Evolutionary conservation across 2,329 filamentous ascomycete genomes (phyloP).

Genomic region (Colletotrichum shisoi): DNA sequence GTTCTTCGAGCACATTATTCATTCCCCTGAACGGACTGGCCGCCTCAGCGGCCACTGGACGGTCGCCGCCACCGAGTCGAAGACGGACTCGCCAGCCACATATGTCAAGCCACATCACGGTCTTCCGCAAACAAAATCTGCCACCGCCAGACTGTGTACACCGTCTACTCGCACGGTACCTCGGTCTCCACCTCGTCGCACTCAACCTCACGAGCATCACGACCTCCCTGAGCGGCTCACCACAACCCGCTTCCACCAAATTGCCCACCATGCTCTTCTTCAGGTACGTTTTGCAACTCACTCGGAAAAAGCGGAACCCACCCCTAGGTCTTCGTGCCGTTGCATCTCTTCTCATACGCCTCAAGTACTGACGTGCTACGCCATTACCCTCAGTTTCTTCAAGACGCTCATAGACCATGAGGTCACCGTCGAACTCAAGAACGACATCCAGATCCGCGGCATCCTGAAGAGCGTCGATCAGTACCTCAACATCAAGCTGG

Average conservation of each 20-base stretch:
- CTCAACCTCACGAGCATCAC: conserved; percentile 28
- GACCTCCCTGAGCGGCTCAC: conserved; percentile 30
- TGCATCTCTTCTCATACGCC: background rate
- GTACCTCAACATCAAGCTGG: conserved; percentile 98
- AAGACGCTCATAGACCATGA: conserved; percentile 97
- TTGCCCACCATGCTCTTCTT: conserved; percentile 56
- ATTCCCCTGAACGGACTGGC: conserved; percentile 21
- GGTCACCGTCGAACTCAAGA: conserved; percentile 98
- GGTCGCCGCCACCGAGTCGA: conserved; percentile 14
- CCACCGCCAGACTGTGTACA: background rate
- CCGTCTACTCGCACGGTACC: conserved; percentile 15
- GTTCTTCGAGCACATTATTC: background rate
- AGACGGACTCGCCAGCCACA: conserved; percentile 16
- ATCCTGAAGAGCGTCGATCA: conserved; percentile 97
- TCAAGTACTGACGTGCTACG: conserved; percentile 13
- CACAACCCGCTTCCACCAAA: conserved; percentile 24
- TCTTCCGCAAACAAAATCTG: background rate
- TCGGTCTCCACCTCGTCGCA: conserved; percentile 16
- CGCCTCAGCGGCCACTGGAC: conserved; percentile 10
- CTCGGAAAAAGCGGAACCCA: background rate
- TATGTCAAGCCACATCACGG: conserved; percentile 4
- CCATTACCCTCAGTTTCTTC: conserved; percentile 76
- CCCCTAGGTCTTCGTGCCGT: background rate
- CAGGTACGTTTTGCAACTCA: conserved; percentile 47
- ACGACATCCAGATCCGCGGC: conserved; percentile 96